These are phyloP conservation scores for Penicillium nordicum DNA, from an alignment of 2,329 filamentous ascomycete species.

Conservation along the genomic window DNA sequence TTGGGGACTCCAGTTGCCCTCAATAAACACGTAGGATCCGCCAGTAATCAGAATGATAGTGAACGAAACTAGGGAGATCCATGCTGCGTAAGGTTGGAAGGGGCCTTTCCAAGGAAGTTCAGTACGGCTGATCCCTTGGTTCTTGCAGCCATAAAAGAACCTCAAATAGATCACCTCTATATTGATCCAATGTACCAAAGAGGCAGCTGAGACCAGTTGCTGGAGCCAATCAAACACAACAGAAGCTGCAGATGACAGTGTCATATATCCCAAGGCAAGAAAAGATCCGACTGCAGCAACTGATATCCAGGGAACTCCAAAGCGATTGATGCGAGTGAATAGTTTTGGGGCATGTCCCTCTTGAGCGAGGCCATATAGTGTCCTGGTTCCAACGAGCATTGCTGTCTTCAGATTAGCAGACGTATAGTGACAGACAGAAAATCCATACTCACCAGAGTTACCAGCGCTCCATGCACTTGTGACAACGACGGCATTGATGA, in stretches of 20 bases:
- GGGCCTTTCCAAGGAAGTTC: slow-evolving; percentile 47
- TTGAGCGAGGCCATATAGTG: slow-evolving; percentile 35
- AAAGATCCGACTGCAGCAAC: slow-evolving; percentile 46
- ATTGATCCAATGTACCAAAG: slow-evolving; percentile 55
- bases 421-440: background rate
- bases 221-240: slow-evolving; percentile 64
- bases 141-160: slow-evolving; percentile 46
- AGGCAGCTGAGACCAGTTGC: slow-evolving; percentile 49
- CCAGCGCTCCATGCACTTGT: slow-evolving; percentile 35
- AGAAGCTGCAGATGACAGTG: slow-evolving; percentile 53
- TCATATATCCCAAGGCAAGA: slow-evolving; percentile 62
- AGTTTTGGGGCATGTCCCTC: slow-evolving; percentile 34
- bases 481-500: slow-evolving; percentile 5
- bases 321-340: slow-evolving; percentile 34
- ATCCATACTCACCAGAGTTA: slow-evolving; percentile 28
- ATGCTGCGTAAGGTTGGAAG: slow-evolving; percentile 60
- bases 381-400: slow-evolving; percentile 32
- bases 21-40: slow-evolving; percentile 52
- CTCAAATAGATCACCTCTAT: slow-evolving; percentile 55
- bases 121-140: slow-evolving; percentile 33
- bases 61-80: slow-evolving; percentile 49
- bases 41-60: slow-evolving; percentile 61
- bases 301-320: slow-evolving; percentile 56
- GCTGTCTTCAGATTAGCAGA: background rate
- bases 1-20: slow-evolving; percentile 47